A percentile compares a stretch with the other conserved stretches of the same genome.
Evolutionary conservation across 2,329 filamentous ascomycete genomes (phyloP).

Genomic region (Fusarium nodosum): DNA sequence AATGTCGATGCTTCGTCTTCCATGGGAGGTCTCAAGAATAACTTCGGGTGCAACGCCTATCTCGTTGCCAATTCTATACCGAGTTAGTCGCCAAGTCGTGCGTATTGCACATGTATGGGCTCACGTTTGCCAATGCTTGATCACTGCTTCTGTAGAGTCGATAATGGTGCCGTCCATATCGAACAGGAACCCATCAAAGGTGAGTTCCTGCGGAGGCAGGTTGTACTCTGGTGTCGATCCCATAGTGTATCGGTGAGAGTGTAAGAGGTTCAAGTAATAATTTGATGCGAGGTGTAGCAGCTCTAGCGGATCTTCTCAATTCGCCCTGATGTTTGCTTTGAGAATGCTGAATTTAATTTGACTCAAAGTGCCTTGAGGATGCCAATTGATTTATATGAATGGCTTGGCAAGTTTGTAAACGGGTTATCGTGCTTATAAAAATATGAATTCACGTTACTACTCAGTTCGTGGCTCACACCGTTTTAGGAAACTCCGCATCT

Average conservation of each 20-base stretch:
- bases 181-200: conserved; percentile 72
- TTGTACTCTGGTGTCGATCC: conserved; percentile 56
- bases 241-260: conserved; percentile 46
- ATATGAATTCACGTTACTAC: conserved; percentile 7
- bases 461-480: conserved; percentile 19
- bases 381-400: background rate
- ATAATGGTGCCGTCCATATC: conserved; percentile 89
- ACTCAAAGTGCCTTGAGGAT: background rate
- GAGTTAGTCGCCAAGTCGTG: conserved; percentile 5
- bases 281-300: background rate
- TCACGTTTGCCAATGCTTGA: conserved; percentile 82
- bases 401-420: conserved; percentile 9
- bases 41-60: conserved; percentile 86
- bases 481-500: conserved; percentile 50
- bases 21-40: conserved; percentile 92
- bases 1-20: conserved; percentile 88
- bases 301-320: background rate
- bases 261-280: background rate
- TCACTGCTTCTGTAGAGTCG: conserved; percentile 81
- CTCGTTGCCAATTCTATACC: conserved; percentile 78
- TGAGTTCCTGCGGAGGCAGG: conserved; percentile 60
- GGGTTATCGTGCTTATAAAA: conserved; percentile 14
- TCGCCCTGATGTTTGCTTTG: background rate
- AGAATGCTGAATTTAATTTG: too few species aligned
- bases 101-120: conserved; percentile 41